Conservation (phyloP, 495 filamentous ascomycete species). For the Daldinia grandis region DNA sequence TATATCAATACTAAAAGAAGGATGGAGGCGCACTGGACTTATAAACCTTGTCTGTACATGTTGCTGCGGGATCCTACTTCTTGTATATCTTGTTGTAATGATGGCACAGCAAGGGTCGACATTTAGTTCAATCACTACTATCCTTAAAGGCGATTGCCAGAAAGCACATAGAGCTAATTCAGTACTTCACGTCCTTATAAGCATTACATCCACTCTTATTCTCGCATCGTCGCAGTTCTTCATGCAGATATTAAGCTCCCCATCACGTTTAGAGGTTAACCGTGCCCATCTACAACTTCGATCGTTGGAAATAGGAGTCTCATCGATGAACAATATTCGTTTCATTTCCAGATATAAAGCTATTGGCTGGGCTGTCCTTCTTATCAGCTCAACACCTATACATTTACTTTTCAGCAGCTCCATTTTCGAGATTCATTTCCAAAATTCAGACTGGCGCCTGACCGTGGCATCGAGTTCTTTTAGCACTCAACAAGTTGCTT, state of each 20-base stretch:
- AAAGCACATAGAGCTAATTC: background rate
- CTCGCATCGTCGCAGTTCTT: slow-evolving; percentile 41
- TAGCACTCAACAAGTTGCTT: background rate
- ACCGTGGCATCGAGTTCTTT: background rate
- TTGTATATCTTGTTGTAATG: background rate
- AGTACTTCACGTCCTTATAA: background rate
- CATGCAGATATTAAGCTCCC: slow-evolving; percentile 49
- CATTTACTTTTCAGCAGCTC: background rate
- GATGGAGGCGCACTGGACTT: background rate
- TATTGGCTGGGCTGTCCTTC: background rate
- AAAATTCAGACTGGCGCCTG: background rate
- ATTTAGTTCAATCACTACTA: background rate
- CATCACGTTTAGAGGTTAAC: slow-evolving; percentile 27
- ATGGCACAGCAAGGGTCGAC: background rate
- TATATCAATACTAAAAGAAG: background rate
- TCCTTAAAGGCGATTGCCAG: background rate
- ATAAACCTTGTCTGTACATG: background rate
- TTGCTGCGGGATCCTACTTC: background rate
- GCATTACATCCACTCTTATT: background rate
- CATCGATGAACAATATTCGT: slow-evolving; percentile 22
- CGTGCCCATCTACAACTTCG: slow-evolving; percentile 11
- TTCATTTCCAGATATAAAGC: slow-evolving; percentile 2
- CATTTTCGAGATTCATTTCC: background rate
- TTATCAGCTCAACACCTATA: background rate
- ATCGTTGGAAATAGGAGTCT: slow-evolving; percentile 30